These are phyloP conservation scores for Imleria badia DNA, from an alignment of 768 basidiomycete species.

Conservation along the genomic window DNA sequence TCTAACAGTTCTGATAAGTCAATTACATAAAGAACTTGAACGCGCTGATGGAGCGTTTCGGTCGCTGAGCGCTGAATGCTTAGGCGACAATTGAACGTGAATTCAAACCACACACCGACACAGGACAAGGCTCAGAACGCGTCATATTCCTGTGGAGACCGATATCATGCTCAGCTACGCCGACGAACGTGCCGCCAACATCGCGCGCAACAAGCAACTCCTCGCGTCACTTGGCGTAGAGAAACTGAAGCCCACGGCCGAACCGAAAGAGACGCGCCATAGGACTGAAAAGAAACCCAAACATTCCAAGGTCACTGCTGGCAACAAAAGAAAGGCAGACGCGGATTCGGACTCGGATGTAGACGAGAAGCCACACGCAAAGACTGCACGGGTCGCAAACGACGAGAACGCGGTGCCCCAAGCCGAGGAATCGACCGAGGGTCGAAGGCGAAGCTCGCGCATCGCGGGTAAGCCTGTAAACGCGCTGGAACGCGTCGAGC, in stretches of 20 bases:
- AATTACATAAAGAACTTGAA: no score
- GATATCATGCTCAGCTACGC: constrained; percentile 29
- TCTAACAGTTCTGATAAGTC: not conserved
- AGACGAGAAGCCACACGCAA: constrained; percentile 31
- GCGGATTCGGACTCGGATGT: constrained; percentile 24
- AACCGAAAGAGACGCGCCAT: constrained; percentile 43
- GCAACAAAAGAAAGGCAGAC: constrained; percentile 45
- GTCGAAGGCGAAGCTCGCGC: constrained; percentile 65
- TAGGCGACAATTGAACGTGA: not conserved
- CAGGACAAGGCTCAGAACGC: not conserved
- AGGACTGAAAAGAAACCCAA: constrained; percentile 8
- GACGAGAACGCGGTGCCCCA: constrained; percentile 20
- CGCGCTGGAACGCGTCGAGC: constrained; percentile 45
- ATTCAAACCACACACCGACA: not conserved
- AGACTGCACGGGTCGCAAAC: constrained; percentile 13
- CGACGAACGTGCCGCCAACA: constrained; percentile 35
- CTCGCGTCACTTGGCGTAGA: constrained; percentile 43
- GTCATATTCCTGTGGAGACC: not conserved
- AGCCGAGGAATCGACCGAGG: constrained; percentile 2
- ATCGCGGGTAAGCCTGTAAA: constrained; percentile 56
- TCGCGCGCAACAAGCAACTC: constrained; percentile 43
- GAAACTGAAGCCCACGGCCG: constrained; percentile 41
- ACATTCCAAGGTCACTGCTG: not conserved
- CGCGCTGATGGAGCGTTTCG: not conserved
- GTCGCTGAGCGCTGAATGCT: no score